phyloP scores from a whole-genome alignment of 139 green algal species.

The Closterium sp. region DNA sequence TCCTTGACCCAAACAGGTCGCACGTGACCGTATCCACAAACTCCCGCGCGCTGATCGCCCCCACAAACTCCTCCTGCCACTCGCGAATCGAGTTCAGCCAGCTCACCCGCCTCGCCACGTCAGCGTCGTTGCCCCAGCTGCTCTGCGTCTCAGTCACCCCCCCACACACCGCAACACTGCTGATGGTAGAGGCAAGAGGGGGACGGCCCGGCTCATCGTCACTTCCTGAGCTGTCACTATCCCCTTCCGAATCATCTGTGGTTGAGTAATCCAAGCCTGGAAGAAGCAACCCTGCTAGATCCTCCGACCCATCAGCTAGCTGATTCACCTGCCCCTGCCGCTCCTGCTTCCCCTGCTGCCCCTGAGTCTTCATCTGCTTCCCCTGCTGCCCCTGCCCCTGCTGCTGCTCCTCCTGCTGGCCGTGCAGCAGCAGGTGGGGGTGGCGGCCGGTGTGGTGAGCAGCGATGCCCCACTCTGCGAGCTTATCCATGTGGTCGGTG shows the following conservation, averaged over 20 bases:
- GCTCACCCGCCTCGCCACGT: conserved; percentile 14
- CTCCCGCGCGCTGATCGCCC: conserved; percentile 69
- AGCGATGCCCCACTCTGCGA: too few species aligned
- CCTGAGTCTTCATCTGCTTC: too few species aligned
- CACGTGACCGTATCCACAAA: conserved; percentile 83
- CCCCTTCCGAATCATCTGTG: background rate
- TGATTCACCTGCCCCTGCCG: background rate
- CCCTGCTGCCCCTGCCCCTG: background rate
- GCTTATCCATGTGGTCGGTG: too few species aligned
- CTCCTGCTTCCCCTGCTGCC: background rate
- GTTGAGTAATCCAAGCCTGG: background rate
- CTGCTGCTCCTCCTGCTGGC: background rate
- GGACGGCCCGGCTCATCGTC: background rate
- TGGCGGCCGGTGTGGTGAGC: background rate
- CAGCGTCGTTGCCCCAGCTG: background rate
- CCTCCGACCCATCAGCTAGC: background rate
- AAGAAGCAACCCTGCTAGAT: background rate
- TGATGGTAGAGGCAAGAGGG: background rate
- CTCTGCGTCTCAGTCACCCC: background rate
- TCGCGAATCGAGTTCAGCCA: conserved; percentile 76
- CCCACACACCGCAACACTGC: background rate
- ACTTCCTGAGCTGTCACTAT: background rate
- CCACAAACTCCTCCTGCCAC: conserved; percentile 85
- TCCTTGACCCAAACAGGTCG: conserved; percentile 73
- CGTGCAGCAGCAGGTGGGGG: background rate